Base-by-base conservation (phyloP, 768 basidiomycete genomes). In the Sarcodon aspratus region DNA sequence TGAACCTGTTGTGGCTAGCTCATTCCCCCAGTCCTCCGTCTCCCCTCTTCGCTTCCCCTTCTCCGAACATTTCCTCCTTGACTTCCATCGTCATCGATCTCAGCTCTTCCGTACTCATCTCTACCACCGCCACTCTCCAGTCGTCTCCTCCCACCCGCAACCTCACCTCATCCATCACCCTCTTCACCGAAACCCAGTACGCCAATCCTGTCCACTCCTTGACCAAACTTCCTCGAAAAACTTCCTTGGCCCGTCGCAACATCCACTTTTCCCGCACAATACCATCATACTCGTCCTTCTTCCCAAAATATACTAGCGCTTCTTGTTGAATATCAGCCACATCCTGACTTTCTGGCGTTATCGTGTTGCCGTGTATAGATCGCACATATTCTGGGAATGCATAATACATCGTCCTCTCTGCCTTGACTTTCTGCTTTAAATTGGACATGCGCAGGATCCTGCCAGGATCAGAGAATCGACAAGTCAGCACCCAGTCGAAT, bases 401-500 rank as follows among this genome's bases (percentile, higher is more conserved):
- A 45, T 53, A 49, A 49, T 55, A 46, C 48, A 56, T 45, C 54
- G 48, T 57, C 50, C 61, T 48, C 50, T 61, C 56, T 35, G 55
- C 42, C 45, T 51, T 31, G 5, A n/a, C 48, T 17, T 36, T 36
- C 17, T 36, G 9, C 21, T 17, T 34, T 3, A 9, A 17, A 1
- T 10, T 36, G 27, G 37, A 33, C 35, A 21, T n/a, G 46, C 53
- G 13, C 36, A 54, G 46, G 33, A 80, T 68, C 12, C 60, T 55
- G 11, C 53, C 56, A 2, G 74, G 67, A 48, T 73, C 63, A 55
- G 81, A 83, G 49, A 75, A 74, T n/a, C 68, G 69, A 9, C 75
- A 76, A 5, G 70, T 65, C 2, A 67, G 64, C 1, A 74, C 70
- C 75, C 85, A 87, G 47, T 74, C 59, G 56, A 85, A 85, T 4